phyloP scores from a whole-genome alignment of 1,284 basidiomycete genomes.

The Singerocomus inundabilis region DNA sequence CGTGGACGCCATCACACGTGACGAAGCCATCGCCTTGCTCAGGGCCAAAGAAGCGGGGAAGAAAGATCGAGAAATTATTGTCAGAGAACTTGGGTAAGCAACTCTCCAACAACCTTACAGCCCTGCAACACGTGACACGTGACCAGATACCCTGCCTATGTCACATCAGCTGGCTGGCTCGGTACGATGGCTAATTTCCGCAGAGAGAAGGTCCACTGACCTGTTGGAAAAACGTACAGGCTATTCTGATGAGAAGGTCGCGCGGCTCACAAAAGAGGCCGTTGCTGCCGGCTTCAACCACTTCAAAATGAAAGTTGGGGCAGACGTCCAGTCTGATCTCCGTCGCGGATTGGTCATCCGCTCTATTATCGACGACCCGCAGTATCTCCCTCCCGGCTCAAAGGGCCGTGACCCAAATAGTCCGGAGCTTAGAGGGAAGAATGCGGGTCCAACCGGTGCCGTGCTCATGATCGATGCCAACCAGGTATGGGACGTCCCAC shows the following conservation, averaged over 20 bases:
- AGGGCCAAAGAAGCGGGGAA: conserved; percentile 77
- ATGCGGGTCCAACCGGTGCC: conserved; percentile 89
- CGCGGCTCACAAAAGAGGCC: conserved; percentile 82
- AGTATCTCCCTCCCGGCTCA: conserved; percentile 57
- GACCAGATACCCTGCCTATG: conserved; percentile 87
- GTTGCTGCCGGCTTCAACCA: conserved; percentile 88
- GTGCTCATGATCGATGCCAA: conserved; percentile 98
- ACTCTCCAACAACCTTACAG: neutral
- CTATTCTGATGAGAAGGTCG: conserved; percentile 91
- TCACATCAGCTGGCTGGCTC: conserved; percentile 92
- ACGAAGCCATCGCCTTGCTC: conserved; percentile 85
- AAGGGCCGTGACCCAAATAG: conserved; percentile 63
- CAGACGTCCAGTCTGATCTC: conserved; percentile 77
- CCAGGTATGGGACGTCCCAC: conserved; percentile 93
- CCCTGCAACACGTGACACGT: neutral
- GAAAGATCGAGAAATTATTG: conserved; percentile 72
- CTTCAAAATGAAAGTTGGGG: conserved; percentile 98
- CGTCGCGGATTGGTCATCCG: conserved; percentile 87
- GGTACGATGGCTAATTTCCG: conserved; percentile 37
- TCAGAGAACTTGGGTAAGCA: conserved; percentile 58
- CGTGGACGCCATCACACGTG: conserved; percentile 87
- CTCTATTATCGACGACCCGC: conserved; percentile 90
- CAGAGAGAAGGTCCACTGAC: conserved; percentile 3
- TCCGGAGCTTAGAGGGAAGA: conserved; percentile 75
- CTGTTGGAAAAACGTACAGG: conserved; percentile 14